Evolutionary conservation across 495 filamentous ascomycete genomes (phyloP).

Genomic region (Trichocladium uniseriatum): DNA sequence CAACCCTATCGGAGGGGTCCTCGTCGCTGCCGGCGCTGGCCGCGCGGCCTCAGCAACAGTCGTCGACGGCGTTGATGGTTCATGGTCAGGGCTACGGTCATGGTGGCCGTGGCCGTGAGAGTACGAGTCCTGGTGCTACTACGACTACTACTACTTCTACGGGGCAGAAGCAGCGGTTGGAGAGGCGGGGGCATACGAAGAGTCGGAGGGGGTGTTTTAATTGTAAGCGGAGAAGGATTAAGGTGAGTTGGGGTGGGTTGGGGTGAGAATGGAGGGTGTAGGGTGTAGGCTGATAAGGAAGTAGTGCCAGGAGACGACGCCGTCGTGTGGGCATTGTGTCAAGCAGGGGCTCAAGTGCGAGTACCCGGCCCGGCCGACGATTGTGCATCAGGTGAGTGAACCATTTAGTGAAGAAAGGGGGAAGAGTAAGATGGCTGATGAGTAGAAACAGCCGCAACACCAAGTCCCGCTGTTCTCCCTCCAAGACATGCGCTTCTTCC

Average conservation of each 20-base stretch:
- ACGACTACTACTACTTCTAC: too few relatives aligned
- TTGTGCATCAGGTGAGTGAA: slow-evolving; percentile 32
- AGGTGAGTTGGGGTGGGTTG: slow-evolving; percentile 27
- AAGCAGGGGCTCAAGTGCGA: slow-evolving; percentile 49
- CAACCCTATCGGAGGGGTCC: background rate
- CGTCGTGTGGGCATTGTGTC: slow-evolving; percentile 49
- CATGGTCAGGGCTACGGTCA: too few relatives aligned
- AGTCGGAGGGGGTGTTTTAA: slow-evolving; percentile 54
- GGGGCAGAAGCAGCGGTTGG: slow-evolving; percentile 25
- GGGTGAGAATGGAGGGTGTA: background rate
- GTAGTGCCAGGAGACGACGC: slow-evolving; percentile 50
- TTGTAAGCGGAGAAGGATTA: slow-evolving; percentile 55
- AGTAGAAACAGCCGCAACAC: slow-evolving; percentile 26
- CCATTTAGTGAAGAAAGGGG: background rate
- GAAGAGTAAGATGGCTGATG: background rate
- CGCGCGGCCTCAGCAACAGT: background rate
- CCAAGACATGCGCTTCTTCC: slow-evolving; percentile 54
- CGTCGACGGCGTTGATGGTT: too few relatives aligned
- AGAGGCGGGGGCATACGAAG: slow-evolving; percentile 48
- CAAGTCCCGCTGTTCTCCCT: slow-evolving; percentile 42
- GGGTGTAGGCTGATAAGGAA: slow-evolving; percentile 1
- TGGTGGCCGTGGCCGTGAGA: too few relatives aligned
- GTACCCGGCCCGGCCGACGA: slow-evolving; percentile 41
- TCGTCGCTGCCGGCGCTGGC: background rate
- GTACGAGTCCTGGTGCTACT: background rate